A percentile compares a stretch with the other conserved stretches of the same genome.
Evolutionary conservation across 805 yeast species (phyloP).

Genomic region (Candida quercuum): DNA sequence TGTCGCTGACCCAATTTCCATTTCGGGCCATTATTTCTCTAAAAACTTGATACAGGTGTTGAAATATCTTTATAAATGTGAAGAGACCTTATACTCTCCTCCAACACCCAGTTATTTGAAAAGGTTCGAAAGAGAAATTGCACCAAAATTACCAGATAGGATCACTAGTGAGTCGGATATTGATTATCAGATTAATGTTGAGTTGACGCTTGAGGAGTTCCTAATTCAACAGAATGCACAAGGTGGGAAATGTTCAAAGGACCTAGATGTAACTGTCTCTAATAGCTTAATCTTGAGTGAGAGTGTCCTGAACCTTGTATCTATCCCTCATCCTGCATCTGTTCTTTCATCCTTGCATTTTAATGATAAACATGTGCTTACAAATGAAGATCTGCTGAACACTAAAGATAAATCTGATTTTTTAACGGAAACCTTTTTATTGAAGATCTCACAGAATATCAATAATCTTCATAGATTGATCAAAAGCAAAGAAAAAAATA

Average conservation of each 20-base stretch:
- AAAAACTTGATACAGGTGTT: conserved; percentile 6
- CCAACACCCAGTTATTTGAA: conserved; percentile 9
- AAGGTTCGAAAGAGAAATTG: conserved; percentile 8
- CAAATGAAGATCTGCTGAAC: conserved; percentile 2
- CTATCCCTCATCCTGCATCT: conserved; percentile 17
- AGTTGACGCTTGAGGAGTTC: conserved; percentile 5
- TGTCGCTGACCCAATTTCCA: conserved; percentile 13
- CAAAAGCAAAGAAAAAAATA: not conserved
- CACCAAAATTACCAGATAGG: conserved; percentile 6
- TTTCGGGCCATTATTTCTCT: conserved; percentile 15
- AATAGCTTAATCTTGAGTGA: conserved; percentile 1
- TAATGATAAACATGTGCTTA: conserved; percentile 7
- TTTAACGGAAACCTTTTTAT: not conserved
- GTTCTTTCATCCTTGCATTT: conserved; percentile 8
- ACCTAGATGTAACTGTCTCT: conserved; percentile 5
- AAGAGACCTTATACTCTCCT: conserved; percentile 8
- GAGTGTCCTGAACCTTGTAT: conserved; percentile 8
- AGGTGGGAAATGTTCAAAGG: not conserved
- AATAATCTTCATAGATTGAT: not conserved
- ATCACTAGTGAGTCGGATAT: conserved; percentile 5
- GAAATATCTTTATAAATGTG: conserved; percentile 8
- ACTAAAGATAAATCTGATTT: conserved; percentile 1
- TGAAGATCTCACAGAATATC: not conserved
- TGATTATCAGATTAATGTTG: conserved; percentile 1
- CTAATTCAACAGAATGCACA: not conserved